Evolutionary conservation across 495 filamentous ascomycete genomes (phyloP).

Genomic region (Melanomma pulvis-pyrius): DNA sequence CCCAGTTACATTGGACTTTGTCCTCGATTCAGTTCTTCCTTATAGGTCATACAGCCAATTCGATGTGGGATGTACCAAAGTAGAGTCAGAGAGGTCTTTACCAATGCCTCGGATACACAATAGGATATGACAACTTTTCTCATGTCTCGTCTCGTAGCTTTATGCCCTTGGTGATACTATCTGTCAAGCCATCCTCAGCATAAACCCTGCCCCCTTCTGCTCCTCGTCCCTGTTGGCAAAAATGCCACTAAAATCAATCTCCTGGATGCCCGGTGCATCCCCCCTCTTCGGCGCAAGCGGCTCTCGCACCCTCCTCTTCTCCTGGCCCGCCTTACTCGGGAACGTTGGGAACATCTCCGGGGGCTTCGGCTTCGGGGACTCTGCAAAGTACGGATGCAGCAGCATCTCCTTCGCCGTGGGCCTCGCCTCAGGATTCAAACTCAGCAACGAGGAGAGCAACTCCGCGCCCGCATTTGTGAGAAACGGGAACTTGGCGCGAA

Average conservation of each 20-base stretch:
- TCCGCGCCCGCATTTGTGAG: conserved; percentile 73
- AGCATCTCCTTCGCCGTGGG: conserved; percentile 73
- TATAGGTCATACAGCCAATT: too few species aligned
- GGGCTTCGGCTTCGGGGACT: conserved; percentile 85
- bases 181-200: conserved; percentile 64
- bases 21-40: too few species aligned
- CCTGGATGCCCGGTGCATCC: conserved; percentile 62
- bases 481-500: conserved; percentile 78
- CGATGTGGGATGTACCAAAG: too few species aligned
- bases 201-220: conserved; percentile 78
- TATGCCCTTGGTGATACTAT: conserved; percentile 37
- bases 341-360: conserved; percentile 70
- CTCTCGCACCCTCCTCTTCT: conserved; percentile 70
- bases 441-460: conserved; percentile 69
- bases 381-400: conserved; percentile 79
- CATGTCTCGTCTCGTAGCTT: neutral
- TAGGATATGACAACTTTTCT: too few species aligned
- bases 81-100: too few species aligned
- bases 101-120: too few species aligned
- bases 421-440: conserved; percentile 72
- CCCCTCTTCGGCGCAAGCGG: conserved; percentile 88
- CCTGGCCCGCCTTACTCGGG: conserved; percentile 90
- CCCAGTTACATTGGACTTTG: too few species aligned
- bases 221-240: conserved; percentile 74
- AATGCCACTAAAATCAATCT: conserved; percentile 79